Conservation (phyloP, 2,329 filamentous ascomycete genomes). For the Hirsutella minnesotensis region DNA sequence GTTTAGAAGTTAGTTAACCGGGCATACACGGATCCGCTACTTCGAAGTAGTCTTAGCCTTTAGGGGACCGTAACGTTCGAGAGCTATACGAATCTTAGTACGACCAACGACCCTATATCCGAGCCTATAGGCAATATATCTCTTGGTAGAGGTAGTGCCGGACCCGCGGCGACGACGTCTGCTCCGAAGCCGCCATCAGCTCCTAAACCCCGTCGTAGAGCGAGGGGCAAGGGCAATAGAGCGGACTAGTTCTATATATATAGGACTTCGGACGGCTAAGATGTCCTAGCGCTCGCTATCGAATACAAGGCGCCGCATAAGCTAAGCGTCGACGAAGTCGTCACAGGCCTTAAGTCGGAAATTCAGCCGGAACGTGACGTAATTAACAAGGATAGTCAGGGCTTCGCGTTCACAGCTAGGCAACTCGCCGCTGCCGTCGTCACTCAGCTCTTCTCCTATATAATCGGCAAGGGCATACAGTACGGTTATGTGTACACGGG, state of each 20-base stretch:
- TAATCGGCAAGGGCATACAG: not conserved
- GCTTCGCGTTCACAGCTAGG: slow-evolving; percentile 16
- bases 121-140: slow-evolving; percentile 13
- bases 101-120: slow-evolving; percentile 10
- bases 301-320: too few species aligned
- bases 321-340: slow-evolving; percentile 17
- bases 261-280: slow-evolving; percentile 1
- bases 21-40: slow-evolving; percentile 12
- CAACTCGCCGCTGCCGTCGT: slow-evolving; percentile 21
- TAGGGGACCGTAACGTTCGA: slow-evolving; percentile 22
- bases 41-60: slow-evolving; percentile 18
- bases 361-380: slow-evolving; percentile 20
- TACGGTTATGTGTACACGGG: slow-evolving; percentile 21
- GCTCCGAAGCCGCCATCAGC: too few species aligned
- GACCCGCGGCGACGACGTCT: too few species aligned
- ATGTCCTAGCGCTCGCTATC: not conserved
- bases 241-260: slow-evolving; percentile 19
- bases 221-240: slow-evolving; percentile 15
- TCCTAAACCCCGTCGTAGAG: slow-evolving; percentile 6
- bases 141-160: slow-evolving; percentile 1
- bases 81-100: slow-evolving; percentile 22
- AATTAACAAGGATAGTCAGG: slow-evolving; percentile 19
- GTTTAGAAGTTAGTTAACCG: slow-evolving; percentile 20
- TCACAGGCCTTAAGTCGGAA: slow-evolving; percentile 18
- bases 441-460: slow-evolving; percentile 19